Evolutionary conservation across 2,329 filamentous ascomycete species (phyloP), one percentile per base, ranked within the genome.

Genomic region (Macrophomina tecta): DNA sequence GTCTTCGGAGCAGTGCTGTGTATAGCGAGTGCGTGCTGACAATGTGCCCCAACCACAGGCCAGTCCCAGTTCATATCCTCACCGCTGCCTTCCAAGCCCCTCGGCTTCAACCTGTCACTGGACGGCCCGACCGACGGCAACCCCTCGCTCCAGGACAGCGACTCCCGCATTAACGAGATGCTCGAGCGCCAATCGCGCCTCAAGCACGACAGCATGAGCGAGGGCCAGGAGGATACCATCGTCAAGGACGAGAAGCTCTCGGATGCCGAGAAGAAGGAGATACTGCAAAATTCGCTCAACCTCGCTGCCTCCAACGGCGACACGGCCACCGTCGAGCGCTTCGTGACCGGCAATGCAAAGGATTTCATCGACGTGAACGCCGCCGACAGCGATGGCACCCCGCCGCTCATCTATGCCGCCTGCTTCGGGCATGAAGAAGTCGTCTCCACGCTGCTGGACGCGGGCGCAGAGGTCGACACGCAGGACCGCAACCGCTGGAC

Each of bases 401-500:
- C 94, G n/a, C 93, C 95, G 1, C 82, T 99, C 70, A 97, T 99
- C 69, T 99, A 99, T 78, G 95, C 95, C 12, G 97, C 94, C 82
- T 99, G 95, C 76, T 99, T 99, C 84, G 94, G 95, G 46, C 95
- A 99, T 77, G 92, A 96, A 79, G 87, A 90, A 55, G 94, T 97
- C 4, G 95, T 98, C 30, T 86, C 90, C 68, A 88, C 90, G 45
- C 86, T 99, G 62, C 87, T 99, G 63, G 87, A 93, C 68, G 92
- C 93, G 9, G 94, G 94, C 30, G 94, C 91, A 46, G 87, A 93
- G 73, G 93, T 98, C 63, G 93, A 99, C 80, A 90, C 90, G 73
- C 94, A 98, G 79, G 95, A 99, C 77, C 91, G 90, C 69, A 98
- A 98, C 76, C 91, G 96, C 75, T 99, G 95, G 95, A 98, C 92